Percentiles rank a stretch among this genome's conserved stretches.
phyloP scores from a whole-genome alignment of 257 asterid species.

The Prunella vulgaris region DNA sequence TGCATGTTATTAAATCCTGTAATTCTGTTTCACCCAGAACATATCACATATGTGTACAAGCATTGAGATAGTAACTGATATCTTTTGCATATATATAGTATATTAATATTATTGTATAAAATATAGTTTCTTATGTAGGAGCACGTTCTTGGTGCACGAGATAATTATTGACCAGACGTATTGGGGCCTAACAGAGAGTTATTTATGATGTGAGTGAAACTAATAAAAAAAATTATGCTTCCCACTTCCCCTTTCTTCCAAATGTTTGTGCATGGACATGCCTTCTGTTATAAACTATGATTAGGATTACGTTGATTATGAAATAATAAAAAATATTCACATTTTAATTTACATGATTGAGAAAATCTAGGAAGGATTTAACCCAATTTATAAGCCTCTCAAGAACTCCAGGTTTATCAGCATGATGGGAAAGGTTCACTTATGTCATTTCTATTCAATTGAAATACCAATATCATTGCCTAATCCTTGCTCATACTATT shows the following conservation, averaged over 20 bases:
- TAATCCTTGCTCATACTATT: neutral
- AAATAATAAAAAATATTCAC: neutral
- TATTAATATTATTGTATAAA: too few relatives aligned
- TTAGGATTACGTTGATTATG: too few relatives aligned
- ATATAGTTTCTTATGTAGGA: too few relatives aligned
- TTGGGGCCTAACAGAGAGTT: too few relatives aligned
- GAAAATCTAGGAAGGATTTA: neutral
- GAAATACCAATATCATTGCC: neutral
- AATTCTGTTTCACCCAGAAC: neutral
- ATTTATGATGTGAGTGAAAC: too few relatives aligned
- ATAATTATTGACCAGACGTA: too few relatives aligned
- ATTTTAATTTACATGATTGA: neutral
- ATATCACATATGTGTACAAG: neutral
- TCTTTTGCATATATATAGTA: too few relatives aligned
- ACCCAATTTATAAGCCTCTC: neutral
- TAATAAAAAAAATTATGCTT: too few relatives aligned
- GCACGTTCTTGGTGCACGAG: too few relatives aligned
- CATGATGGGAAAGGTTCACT: neutral
- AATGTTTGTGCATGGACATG: too few relatives aligned
- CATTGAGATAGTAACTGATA: neutral
- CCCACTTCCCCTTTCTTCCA: too few relatives aligned
- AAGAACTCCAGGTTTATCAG: neutral
- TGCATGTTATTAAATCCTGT: constrained; percentile 2
- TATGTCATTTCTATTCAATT: neutral
- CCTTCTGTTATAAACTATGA: too few relatives aligned